Evolutionary conservation across 2,329 filamentous ascomycete genomes (phyloP).

Genomic region (Exophiala spinifera): DNA sequence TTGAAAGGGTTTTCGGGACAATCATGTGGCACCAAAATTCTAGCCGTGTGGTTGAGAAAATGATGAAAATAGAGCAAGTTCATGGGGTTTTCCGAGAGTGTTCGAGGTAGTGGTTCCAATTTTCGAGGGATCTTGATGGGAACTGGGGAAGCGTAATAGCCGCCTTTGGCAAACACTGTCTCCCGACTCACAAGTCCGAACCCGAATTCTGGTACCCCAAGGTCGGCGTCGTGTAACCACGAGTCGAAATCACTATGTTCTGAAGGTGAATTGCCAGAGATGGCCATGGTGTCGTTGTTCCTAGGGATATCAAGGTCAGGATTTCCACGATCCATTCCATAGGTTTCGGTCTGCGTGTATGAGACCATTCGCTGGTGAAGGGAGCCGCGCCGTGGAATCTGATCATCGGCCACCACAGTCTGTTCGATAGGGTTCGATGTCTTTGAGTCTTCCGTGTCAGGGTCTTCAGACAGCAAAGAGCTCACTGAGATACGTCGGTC

Average conservation of each 20-base stretch:
- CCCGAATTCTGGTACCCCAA: conserved; percentile 43
- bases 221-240: conserved; percentile 29
- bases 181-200: conserved; percentile 49
- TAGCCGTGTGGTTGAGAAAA: conserved; percentile 76
- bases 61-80: conserved; percentile 73
- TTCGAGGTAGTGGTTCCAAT: conserved; percentile 54
- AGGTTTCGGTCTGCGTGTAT: conserved; percentile 38
- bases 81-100: conserved; percentile 69
- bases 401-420: conserved; percentile 11
- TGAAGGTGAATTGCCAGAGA: conserved; percentile 50
- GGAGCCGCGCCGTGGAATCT: conserved; percentile 25
- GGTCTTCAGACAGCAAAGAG: conserved; percentile 58
- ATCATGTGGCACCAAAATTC: conserved; percentile 61
- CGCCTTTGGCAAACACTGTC: conserved; percentile 56
- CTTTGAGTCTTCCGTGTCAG: conserved; percentile 33
- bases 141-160: conserved; percentile 69
- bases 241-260: conserved; percentile 31
- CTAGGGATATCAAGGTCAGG: conserved; percentile 66
- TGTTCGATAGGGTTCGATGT: conserved; percentile 7
- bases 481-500: conserved; percentile 61
- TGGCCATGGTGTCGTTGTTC: conserved; percentile 68
- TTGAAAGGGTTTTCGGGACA: conserved; percentile 61
- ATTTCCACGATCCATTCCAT: conserved; percentile 69
- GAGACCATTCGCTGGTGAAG: conserved; percentile 30
- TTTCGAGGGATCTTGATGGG: conserved; percentile 60